Conservation (phyloP, 108 stramenopile genomes). For the Ochromonas danica region DNA sequence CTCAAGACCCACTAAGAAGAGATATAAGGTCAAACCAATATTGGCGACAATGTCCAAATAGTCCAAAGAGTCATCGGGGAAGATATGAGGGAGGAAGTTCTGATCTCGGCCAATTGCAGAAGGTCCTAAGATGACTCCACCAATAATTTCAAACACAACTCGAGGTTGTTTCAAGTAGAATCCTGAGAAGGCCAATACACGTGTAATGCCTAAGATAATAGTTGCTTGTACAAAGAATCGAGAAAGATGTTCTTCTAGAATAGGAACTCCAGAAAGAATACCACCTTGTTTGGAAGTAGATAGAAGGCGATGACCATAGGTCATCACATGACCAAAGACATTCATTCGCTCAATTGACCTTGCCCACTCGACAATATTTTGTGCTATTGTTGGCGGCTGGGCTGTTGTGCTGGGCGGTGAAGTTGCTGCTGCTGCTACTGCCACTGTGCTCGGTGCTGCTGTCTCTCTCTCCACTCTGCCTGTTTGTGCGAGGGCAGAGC, state of each 20-base stretch:
- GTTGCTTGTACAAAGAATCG: slow-evolving; percentile 46
- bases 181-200: slow-evolving; percentile 38
- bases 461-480: too few species aligned
- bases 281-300: too few species aligned
- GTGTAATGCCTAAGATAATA: slow-evolving; percentile 38
- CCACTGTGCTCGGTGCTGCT: too few species aligned
- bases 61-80: slow-evolving; percentile 38
- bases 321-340: too few species aligned
- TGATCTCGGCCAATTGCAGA: slow-evolving; percentile 41
- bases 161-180: slow-evolving; percentile 43
- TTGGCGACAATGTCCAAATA: slow-evolving; percentile 40
- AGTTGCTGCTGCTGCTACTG: too few species aligned
- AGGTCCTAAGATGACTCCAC: slow-evolving; percentile 45
- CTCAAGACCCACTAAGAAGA: slow-evolving; percentile 48
- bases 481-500: too few species aligned
- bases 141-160: slow-evolving; percentile 46
- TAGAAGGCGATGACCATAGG: too few species aligned
- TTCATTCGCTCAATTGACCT: too few species aligned
- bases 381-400: too few species aligned
- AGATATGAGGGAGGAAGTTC: slow-evolving; percentile 37
- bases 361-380: too few species aligned
- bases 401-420: too few species aligned
- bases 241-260: slow-evolving; percentile 10
- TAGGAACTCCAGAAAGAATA: not conserved
- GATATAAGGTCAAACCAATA: slow-evolving; percentile 43